A percentile compares a stretch with the other conserved stretches of the same genome.
Evolutionary conservation across 371 early-diverging fungal genomes (phyloP).

Genomic region (Lichtheimia ornata): DNA sequence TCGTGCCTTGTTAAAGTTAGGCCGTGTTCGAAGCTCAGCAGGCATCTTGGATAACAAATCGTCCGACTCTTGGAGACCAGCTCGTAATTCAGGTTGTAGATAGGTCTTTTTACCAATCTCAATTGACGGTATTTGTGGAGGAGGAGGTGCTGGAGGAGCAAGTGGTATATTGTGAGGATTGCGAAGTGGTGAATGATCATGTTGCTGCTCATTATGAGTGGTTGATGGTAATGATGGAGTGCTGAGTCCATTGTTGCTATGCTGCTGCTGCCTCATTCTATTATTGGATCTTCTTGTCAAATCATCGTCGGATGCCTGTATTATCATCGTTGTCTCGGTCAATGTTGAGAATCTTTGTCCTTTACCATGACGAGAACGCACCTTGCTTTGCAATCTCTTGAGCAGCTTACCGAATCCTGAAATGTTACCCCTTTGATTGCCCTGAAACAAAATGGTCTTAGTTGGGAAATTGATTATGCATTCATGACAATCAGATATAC

Average conservation of each 20-base stretch:
- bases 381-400: constrained; percentile 18
- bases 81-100: constrained; percentile 8
- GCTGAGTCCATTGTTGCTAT: neutral
- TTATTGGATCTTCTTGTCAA: neutral
- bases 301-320: constrained; percentile 3
- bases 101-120: constrained; percentile 12
- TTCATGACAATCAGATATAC: neutral
- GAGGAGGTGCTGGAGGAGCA: constrained; percentile 15
- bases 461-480: neutral
- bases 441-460: neutral
- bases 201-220: neutral
- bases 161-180: constrained; percentile 14
- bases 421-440: constrained; percentile 1
- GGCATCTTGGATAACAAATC: constrained; percentile 11
- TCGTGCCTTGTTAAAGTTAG: neutral
- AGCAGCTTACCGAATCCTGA: constrained; percentile 20
- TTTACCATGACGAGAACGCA: neutral
- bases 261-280: neutral
- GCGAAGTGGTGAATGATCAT: neutral
- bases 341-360: too few species aligned
- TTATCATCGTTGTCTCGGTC: neutral
- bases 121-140: constrained; percentile 13
- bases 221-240: constrained; percentile 1
- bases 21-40: constrained; percentile 9
- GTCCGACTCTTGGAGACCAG: constrained; percentile 11